Evolutionary conservation across 257 asterid species (phyloP).

Genomic region (Galeopsis tetrahit): DNA sequence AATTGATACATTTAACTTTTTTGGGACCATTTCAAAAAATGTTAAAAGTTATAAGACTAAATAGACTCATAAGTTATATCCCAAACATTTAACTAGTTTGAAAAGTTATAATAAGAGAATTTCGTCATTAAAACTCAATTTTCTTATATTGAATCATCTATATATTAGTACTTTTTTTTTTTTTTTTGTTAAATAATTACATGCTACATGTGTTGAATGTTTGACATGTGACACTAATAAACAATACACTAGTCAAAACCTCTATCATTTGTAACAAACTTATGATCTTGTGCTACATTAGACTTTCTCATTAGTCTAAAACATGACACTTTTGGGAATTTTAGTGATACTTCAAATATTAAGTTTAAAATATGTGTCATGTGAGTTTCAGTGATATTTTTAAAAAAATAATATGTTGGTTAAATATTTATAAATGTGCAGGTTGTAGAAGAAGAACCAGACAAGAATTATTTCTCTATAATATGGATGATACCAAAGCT

Average conservation of each 20-base stretch:
- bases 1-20: too few relatives aligned
- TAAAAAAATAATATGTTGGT: background rate
- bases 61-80: too few relatives aligned
- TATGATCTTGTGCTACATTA: background rate
- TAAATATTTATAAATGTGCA: conserved; percentile 25
- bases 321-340: background rate
- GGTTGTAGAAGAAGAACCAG: conserved; percentile 58
- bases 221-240: background rate
- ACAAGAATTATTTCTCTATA: conserved; percentile 56
- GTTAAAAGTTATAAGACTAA: too few relatives aligned
- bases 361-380: background rate
- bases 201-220: too few relatives aligned
- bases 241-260: too few relatives aligned
- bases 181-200: too few relatives aligned
- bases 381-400: background rate
- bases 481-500: conserved; percentile 47
- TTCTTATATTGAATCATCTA: too few relatives aligned
- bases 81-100: too few relatives aligned
- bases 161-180: too few relatives aligned
- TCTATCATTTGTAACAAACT: background rate
- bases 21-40: too few relatives aligned
- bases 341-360: background rate
- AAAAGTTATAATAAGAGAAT: too few relatives aligned
- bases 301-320: background rate
- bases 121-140: too few relatives aligned